Conservation (phyloP, 805 yeast species). For the Ogataea minuta region DNA sequence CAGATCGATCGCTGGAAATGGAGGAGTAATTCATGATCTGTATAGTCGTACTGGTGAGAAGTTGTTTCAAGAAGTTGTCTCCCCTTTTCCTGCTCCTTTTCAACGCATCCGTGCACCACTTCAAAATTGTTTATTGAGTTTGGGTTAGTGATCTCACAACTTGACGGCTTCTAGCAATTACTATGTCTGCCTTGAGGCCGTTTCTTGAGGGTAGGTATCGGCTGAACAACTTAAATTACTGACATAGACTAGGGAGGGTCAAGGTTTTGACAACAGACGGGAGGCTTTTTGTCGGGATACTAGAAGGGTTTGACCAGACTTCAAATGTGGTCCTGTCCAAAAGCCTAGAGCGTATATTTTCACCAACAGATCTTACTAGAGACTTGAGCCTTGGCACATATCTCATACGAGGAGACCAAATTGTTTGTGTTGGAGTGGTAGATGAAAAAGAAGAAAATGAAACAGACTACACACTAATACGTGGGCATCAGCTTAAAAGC, state of each 20-base stretch:
- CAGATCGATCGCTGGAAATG: slow-evolving; percentile 5
- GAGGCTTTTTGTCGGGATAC: slow-evolving; percentile 43
- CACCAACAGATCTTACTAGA: slow-evolving; percentile 36
- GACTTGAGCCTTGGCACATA: slow-evolving; percentile 47
- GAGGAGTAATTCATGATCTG: slow-evolving; percentile 7
- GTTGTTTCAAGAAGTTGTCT: not conserved
- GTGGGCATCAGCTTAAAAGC: slow-evolving; percentile 27
- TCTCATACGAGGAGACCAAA: slow-evolving; percentile 57
- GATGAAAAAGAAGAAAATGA: slow-evolving; percentile 41
- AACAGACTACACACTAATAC: slow-evolving; percentile 40
- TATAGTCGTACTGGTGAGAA: not conserved
- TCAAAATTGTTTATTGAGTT: not conserved
- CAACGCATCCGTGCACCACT: slow-evolving; percentile 1
- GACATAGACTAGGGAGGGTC: slow-evolving; percentile 42
- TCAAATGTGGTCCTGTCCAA: slow-evolving; percentile 57
- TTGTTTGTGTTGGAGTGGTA: slow-evolving; percentile 54
- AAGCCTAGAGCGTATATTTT: slow-evolving; percentile 51
- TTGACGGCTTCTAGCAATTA: not conserved
- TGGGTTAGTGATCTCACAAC: slow-evolving; percentile 1
- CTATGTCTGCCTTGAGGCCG: slow-evolving; percentile 27
- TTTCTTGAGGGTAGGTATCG: slow-evolving; percentile 26
- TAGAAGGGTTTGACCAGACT: slow-evolving; percentile 63
- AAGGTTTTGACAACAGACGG: slow-evolving; percentile 60
- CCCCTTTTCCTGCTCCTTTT: slow-evolving; percentile 1
- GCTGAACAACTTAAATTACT: slow-evolving; percentile 1